phyloP scores from a whole-genome alignment of 1,139 yeast genomes.

The Wickerhamomyces sp. region DNA sequence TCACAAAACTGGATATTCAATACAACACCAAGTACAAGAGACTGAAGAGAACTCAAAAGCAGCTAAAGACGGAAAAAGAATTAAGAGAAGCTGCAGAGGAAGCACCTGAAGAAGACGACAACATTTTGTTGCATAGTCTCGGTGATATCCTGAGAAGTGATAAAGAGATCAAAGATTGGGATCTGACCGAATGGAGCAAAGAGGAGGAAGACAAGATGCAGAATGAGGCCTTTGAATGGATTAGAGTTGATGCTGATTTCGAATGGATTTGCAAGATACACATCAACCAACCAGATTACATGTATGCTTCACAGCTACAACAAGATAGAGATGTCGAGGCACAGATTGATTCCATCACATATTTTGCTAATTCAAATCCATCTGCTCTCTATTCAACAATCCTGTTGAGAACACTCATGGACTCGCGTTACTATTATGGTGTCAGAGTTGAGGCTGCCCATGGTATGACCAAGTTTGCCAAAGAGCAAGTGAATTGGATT shows the following conservation, averaged over 20 bases:
- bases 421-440: slow-evolving; percentile 82
- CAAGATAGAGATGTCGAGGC: slow-evolving; percentile 97
- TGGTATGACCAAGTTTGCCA: slow-evolving; percentile 67
- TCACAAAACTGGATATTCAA: slow-evolving; percentile 86
- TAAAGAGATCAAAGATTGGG: slow-evolving; percentile 66
- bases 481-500: slow-evolving; percentile 53
- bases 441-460: slow-evolving; percentile 82
- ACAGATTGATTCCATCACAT: slow-evolving; percentile 76
- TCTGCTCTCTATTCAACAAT: slow-evolving; percentile 68
- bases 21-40: slow-evolving; percentile 86
- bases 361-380: slow-evolving; percentile 52
- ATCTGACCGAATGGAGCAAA: slow-evolving; percentile 64
- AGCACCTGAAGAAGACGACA: slow-evolving; percentile 31
- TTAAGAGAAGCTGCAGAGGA: slow-evolving; percentile 25
- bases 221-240: slow-evolving; percentile 95
- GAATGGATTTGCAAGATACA: slow-evolving; percentile 90
- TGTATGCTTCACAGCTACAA: slow-evolving; percentile 90
- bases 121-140: slow-evolving; percentile 50
- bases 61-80: slow-evolving; percentile 31
- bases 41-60: slow-evolving; percentile 60
- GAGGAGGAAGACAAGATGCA: slow-evolving; percentile 65
- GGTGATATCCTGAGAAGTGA: slow-evolving; percentile 72
- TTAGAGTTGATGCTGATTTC: slow-evolving; percentile 91
- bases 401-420: slow-evolving; percentile 76
- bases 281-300: slow-evolving; percentile 88